These are phyloP conservation scores for Pleurotus citrinopileatus DNA, from an alignment of 768 basidiomycete genomes.

Conservation along the genomic window DNA sequence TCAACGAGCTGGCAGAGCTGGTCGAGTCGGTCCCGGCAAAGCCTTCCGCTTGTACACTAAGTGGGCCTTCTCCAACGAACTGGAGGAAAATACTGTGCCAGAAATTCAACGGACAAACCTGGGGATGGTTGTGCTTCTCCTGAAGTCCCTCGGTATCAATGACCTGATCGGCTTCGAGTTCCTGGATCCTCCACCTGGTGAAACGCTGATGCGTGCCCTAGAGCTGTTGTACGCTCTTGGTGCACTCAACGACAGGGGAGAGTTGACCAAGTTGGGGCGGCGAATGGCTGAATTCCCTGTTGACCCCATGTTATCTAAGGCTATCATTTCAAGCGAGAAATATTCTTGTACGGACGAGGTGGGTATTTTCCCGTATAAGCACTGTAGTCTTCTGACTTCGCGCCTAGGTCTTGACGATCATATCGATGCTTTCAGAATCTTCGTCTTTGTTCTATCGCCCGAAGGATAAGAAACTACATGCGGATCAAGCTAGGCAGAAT, in stretches of 20 bases:
- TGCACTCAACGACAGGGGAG: constrained; percentile 93
- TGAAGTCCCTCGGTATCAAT: constrained; percentile 98
- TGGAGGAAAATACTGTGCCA: constrained; percentile 95
- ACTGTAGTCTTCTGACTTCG: neutral
- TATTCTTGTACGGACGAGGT: constrained; percentile 97
- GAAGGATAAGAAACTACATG: constrained; percentile 97
- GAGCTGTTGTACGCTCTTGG: constrained; percentile 95
- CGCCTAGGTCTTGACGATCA: constrained; percentile 88
- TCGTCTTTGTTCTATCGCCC: constrained; percentile 94
- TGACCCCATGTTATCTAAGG: constrained; percentile 96
- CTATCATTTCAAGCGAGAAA: constrained; percentile 92
- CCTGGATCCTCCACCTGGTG: constrained; percentile 96
- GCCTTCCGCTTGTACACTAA: constrained; percentile 98
- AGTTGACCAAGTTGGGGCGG: constrained; percentile 94
- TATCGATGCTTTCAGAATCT: constrained; percentile 96
- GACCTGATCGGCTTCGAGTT: constrained; percentile 98
- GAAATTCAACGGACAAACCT: constrained; percentile 99
- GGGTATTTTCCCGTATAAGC: constrained; percentile 19
- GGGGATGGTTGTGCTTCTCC: constrained; percentile 89
- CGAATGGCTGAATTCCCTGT: constrained; percentile 99
- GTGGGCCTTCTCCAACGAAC: constrained; percentile 95
- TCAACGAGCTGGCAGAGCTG: constrained; percentile 95
- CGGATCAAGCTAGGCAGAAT: constrained; percentile 96
- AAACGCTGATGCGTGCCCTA: constrained; percentile 93
- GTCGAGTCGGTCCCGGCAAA: constrained; percentile 97